Percentiles rank a stretch among this genome's conserved stretches.
These are phyloP conservation scores for Hexamita inflata DNA, from an alignment of 208 protist genomes.

Conservation along the genomic window DNA sequence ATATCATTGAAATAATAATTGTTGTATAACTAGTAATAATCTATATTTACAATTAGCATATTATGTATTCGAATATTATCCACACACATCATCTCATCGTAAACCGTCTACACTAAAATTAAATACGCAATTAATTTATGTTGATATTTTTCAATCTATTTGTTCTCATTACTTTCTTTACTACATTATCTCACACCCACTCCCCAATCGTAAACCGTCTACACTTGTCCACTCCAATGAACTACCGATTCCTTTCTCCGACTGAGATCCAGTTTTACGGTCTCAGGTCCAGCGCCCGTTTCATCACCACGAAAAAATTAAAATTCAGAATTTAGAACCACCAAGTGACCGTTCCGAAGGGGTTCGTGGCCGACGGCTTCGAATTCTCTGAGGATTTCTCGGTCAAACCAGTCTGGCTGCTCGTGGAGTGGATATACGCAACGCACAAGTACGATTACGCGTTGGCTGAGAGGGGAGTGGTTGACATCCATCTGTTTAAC, in stretches of 20 bases:
- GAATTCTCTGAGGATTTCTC: slow-evolving; percentile 17
- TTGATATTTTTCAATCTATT: no score
- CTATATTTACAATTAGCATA: no score
- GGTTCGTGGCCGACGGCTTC: neutral
- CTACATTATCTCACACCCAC: no score
- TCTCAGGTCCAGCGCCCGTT: neutral
- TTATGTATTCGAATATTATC: no score
- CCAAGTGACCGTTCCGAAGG: slow-evolving; percentile 12
- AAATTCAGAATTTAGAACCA: neutral
- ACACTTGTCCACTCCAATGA: no score
- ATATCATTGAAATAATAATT: no score
- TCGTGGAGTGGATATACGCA: neutral
- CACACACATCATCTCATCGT: no score
- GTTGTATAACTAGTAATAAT: no score
- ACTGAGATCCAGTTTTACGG: slow-evolving; percentile 17
- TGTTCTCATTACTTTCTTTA: no score
- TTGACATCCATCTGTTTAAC: slow-evolving; percentile 2
- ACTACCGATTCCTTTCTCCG: slow-evolving; percentile 14
- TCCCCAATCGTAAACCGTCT: no score
- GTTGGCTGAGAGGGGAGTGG: neutral
- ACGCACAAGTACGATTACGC: neutral
- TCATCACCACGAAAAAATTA: neutral
- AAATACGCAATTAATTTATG: no score
- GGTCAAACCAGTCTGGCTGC: neutral
- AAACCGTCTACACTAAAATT: no score